Evolutionary conservation across 2,329 filamentous ascomycete genomes (phyloP).

Genomic region (Colletotrichum sp.): DNA sequence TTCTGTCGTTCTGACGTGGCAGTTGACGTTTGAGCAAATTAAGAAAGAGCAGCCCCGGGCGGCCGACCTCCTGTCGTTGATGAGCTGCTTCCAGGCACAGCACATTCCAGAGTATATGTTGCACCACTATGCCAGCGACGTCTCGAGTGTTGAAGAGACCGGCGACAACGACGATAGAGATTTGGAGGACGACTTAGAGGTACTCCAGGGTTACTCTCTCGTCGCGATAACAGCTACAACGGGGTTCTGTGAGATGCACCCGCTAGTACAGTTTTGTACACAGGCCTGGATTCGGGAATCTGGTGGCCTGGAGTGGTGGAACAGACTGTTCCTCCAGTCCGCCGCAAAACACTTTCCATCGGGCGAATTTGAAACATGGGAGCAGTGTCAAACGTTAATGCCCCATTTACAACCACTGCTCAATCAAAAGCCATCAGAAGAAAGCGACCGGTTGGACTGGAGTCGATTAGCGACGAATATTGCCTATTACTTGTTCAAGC

Average conservation of each 20-base stretch:
- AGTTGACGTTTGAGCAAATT: slow-evolving; percentile 37
- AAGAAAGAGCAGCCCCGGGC: slow-evolving; percentile 34
- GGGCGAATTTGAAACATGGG: background rate
- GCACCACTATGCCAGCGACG: background rate
- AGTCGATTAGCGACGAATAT: slow-evolving; percentile 10
- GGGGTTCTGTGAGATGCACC: slow-evolving; percentile 44
- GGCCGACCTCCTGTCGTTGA: slow-evolving; percentile 46
- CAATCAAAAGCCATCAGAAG: background rate
- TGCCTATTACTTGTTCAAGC: background rate
- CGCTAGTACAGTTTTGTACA: slow-evolving; percentile 37
- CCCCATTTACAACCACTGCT: slow-evolving; percentile 2
- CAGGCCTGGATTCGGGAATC: slow-evolving; percentile 22
- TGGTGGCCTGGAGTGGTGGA: slow-evolving; percentile 2
- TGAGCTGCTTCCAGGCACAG: slow-evolving; percentile 51
- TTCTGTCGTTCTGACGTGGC: slow-evolving; percentile 33
- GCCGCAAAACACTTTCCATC: background rate
- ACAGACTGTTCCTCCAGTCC: slow-evolving; percentile 5
- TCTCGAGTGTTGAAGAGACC: background rate
- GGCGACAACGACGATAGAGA: background rate
- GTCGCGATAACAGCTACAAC: slow-evolving; percentile 24
- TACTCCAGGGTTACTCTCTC: slow-evolving; percentile 41
- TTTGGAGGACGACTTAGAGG: slow-evolving; percentile 28
- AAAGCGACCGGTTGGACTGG: background rate
- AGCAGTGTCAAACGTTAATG: background rate
- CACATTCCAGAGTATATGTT: slow-evolving; percentile 32